phyloP scores from a whole-genome alignment of 352 stramenopile species.

The Pythium monospermum region DNA sequence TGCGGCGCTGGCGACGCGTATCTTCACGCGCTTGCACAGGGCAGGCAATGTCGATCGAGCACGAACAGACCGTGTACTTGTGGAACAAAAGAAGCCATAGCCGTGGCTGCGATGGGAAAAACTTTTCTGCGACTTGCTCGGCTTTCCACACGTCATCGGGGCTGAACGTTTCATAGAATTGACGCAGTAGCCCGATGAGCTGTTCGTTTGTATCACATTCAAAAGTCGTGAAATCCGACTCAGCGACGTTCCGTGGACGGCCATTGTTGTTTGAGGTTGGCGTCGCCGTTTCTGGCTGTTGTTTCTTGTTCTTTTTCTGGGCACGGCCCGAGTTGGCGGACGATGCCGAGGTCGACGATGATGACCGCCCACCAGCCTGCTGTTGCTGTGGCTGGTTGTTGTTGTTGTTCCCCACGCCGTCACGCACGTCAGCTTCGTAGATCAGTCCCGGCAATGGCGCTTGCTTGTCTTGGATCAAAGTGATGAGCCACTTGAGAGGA shows the following conservation, averaged over 20 bases:
- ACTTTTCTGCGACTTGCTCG: constrained; percentile 73
- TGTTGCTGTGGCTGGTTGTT: constrained; percentile 4
- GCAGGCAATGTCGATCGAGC: constrained; percentile 72
- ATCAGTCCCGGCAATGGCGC: constrained; percentile 90
- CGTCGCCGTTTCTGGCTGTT: constrained; percentile 33
- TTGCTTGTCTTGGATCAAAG: constrained; percentile 91
- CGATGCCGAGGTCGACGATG: constrained; percentile 12
- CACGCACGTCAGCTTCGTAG: constrained; percentile 92
- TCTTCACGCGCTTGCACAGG: constrained; percentile 63
- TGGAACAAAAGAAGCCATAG: constrained; percentile 83
- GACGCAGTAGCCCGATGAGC: constrained; percentile 48
- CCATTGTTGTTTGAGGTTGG: constrained; percentile 27
- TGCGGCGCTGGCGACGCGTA: constrained; percentile 31
- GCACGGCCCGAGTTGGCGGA: constrained; percentile 1
- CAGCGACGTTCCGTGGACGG: constrained; percentile 60
- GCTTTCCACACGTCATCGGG: constrained; percentile 80
- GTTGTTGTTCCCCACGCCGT: constrained; percentile 55
- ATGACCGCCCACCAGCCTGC: background rate
- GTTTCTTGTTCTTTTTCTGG: constrained; percentile 39
- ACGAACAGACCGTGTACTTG: constrained; percentile 84
- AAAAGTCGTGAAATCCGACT: constrained; percentile 72
- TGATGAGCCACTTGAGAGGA: constrained; percentile 91
- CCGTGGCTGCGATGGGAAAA: constrained; percentile 68
- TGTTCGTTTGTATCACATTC: constrained; percentile 76
- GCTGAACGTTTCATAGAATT: constrained; percentile 79